Base-by-base conservation (phyloP, 768 basidiomycete species). In the Tremella fuciformis region DNA sequence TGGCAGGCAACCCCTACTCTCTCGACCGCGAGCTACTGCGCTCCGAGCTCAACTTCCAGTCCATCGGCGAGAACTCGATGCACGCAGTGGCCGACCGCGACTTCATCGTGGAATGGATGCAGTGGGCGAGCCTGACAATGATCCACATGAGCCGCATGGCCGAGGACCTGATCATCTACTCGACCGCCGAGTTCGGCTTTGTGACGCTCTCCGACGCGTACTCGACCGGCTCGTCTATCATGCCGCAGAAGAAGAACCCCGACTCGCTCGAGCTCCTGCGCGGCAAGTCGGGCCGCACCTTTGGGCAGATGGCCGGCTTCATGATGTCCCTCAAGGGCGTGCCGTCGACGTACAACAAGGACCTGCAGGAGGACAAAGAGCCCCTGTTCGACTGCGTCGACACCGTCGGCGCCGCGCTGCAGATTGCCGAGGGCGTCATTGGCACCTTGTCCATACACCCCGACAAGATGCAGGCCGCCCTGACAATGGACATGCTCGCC, bases 231-330 rank as follows among this genome's bases (percentile, higher is more conserved):
- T 97, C 93, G 40, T 97, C 93, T 66, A 97, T 99, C 75, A 99
- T 99, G 96, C 96, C 96, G 4, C 96, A 98, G 75, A 98, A 99
- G 81, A 99, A 98, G 80, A 97, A 97, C 73, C 90, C 93, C 0
- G 96, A 98, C 76, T 97, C 94, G 9, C 80, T 96, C 55, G 96
- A 99, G 77, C 82, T 99, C 19, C 81, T 99, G 58, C 86, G 96
- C 57, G 96, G 96, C 67, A 99, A 99, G 78, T 84, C 88, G 29
- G 96, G 96, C 3, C 86, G 96, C 24, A 83, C 94, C 19, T 94
- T 97, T 78, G 96, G 96, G 57, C 86, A 91, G 88, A 94, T 97
- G 89, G 84, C 94, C 13, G 96, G 96, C 1, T 96, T 98, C 79
- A 80, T 97, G 79, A 91, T 98, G 88, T 93, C 91, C 1, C 81